These are phyloP conservation scores for Coemansia sp. DNA, from an alignment of 192 early-diverging fungal genomes.

Conservation along the genomic window DNA sequence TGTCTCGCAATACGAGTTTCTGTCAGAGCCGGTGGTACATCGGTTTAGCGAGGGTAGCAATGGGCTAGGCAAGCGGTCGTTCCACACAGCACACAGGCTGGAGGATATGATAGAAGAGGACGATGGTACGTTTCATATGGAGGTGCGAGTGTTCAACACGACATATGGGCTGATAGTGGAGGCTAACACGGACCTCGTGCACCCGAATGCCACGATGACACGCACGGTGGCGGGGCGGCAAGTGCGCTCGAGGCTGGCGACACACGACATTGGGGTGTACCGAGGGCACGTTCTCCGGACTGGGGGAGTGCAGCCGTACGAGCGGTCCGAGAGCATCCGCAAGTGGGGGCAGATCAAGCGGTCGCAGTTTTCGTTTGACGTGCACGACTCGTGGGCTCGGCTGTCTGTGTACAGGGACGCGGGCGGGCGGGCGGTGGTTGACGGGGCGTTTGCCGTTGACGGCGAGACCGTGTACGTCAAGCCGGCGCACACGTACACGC, in stretches of 20 bases:
- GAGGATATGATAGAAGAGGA: conserved; percentile 30
- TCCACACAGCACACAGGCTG: not conserved
- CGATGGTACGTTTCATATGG: conserved; percentile 58
- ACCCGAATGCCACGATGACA: conserved; percentile 57
- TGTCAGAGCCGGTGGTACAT: conserved; percentile 44
- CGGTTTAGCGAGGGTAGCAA: conserved; percentile 3
- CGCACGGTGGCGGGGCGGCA: conserved; percentile 5
- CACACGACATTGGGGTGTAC: conserved; percentile 57
- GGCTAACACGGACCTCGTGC: conserved; percentile 68
- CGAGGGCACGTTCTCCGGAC: conserved; percentile 52
- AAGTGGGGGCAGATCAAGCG: conserved; percentile 33
- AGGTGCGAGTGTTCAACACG: conserved; percentile 62
- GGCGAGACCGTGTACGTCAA: conserved; percentile 62
- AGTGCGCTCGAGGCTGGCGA: conserved; percentile 12
- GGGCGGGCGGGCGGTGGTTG: conserved; percentile 48
- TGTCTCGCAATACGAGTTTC: conserved; percentile 46
- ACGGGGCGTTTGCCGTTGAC: conserved; percentile 58
- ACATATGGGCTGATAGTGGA: conserved; percentile 65
- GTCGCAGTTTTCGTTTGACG: conserved; percentile 41
- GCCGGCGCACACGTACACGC: conserved; percentile 54
- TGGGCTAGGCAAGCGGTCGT: not conserved
- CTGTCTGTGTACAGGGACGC: conserved; percentile 48
- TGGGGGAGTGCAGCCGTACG: conserved; percentile 20
- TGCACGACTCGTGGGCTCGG: conserved; percentile 53
- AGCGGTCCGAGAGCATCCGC: conserved; percentile 23